Evolutionary conservation across 306 rosid genomes (phyloP), one percentile per base, ranked within the genome.

Genomic region (Senna siamea): DNA sequence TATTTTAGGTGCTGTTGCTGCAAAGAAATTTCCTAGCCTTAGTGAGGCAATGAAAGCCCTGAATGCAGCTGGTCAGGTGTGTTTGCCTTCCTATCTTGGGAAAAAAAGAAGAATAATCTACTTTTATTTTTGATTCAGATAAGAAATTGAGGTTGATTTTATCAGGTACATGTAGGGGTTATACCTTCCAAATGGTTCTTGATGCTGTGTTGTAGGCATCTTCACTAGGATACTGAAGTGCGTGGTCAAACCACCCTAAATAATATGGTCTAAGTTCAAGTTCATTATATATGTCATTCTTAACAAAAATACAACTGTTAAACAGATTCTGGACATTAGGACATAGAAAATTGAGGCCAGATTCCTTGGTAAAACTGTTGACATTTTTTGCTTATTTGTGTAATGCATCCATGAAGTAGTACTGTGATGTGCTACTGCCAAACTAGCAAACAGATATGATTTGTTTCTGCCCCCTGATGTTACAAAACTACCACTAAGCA

Each of bases 21-120:
- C 92, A 26, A 88, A 81, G 84, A 88, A 85, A 64, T 93, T 79
- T 80, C 81, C 70, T 32, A 87, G 86, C 80, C 78, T 93, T 78
- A 86, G 83, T 37, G 91, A 91, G 77, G 97, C 94, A 61, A 91
- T 93, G 98, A 89, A 87, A 81, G 87, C 96, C 71, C 78, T 93
- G 74, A 93, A 84, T 75, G 97, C 95, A 20, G 88, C 96, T 37
- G 98, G 98, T 73, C 91, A 88, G 92, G 98, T 93, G 80, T 76
- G 91, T 69, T 69, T 60, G 17, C 68, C 13, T 60, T 57, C 75
- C 76, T 55, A 6, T 18, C 56, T 43, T 59, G 56, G 40, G 8
- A 62, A 47, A n/a, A 48, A 34, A 56, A 5, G 5, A 53, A 2
- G 9, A 43, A 14, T n/a, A 47, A 7, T 69, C n/a, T 20, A 22